Conservation (phyloP, 2,329 filamentous ascomycete species). For the Scedosporium apiospermum region DNA sequence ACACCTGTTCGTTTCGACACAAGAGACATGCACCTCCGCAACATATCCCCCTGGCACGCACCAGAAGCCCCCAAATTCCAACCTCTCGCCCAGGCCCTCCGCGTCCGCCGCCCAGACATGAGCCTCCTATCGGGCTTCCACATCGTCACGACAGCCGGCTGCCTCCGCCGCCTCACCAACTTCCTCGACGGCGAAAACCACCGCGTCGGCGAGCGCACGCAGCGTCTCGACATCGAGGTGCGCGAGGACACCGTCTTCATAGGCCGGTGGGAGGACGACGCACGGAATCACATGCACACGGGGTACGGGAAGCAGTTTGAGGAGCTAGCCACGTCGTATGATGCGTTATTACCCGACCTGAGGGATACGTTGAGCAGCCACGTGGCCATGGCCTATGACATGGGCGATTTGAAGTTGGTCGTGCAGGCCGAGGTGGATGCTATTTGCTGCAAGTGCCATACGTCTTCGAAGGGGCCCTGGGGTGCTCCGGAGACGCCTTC, state of each 20-base stretch:
- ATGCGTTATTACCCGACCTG: not conserved
- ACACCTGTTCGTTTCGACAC: not conserved
- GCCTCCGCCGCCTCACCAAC: slow-evolving; percentile 2
- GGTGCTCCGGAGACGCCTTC: not conserved
- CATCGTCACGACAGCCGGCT: slow-evolving; percentile 1
- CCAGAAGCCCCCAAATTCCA: not conserved
- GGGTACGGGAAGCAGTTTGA: slow-evolving; percentile 5
- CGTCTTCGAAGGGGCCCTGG: not conserved
- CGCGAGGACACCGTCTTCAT: not conserved
- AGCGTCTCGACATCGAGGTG: slow-evolving; percentile 1
- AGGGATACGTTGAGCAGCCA: not conserved
- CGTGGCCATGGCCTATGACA: not conserved
- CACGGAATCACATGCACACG: not conserved
- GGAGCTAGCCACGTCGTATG: not conserved
- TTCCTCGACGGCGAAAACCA: not conserved
- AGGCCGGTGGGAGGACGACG: not conserved
- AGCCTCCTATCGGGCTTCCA: not conserved
- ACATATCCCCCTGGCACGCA: not conserved
- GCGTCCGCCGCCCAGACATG: not conserved
- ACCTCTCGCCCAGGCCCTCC: not conserved
- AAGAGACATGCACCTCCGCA: not conserved
- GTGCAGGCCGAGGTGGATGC: slow-evolving; percentile 2
- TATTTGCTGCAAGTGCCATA: not conserved
- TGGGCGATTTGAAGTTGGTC: not conserved
- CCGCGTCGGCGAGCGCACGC: not conserved